A percentile compares a stretch with the other conserved stretches of the same genome.
These are phyloP conservation scores for Canavalia ensiformis DNA, from an alignment of 306 rosid species.

Conservation along the genomic window DNA sequence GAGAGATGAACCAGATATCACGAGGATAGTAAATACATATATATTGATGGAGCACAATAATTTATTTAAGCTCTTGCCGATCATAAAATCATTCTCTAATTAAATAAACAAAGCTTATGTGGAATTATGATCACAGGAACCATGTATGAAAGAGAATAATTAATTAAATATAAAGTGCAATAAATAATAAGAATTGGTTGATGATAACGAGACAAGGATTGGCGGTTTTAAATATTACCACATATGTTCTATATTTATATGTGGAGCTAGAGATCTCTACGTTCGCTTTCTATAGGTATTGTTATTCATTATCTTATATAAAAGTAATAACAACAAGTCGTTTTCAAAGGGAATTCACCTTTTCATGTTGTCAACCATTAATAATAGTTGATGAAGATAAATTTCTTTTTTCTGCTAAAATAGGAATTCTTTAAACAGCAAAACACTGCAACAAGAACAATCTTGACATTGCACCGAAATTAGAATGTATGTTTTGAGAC, in stretches of 20 bases:
- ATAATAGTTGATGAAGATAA: neutral
- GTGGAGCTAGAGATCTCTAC: constrained; percentile 36
- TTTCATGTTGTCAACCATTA: neutral
- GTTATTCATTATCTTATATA: neutral
- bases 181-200: constrained; percentile 31
- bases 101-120: constrained; percentile 45
- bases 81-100: constrained; percentile 46
- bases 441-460: constrained; percentile 8
- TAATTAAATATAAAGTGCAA: constrained; percentile 32
- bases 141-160: constrained; percentile 19
- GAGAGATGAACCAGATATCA: constrained; percentile 46
- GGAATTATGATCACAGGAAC: constrained; percentile 50
- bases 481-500: neutral
- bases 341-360: constrained; percentile 5
- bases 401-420: neutral
- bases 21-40: constrained; percentile 51
- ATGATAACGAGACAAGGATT: constrained; percentile 49
- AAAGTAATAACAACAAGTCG: neutral
- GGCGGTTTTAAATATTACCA: constrained; percentile 48
- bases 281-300: constrained; percentile 23
- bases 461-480: neutral
- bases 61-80: constrained; percentile 24
- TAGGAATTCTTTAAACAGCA: neutral
- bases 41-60: constrained; percentile 39
- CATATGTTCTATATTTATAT: constrained; percentile 31